These are phyloP conservation scores for Firmiana major DNA, from an alignment of 345 rosid species.

Conservation along the genomic window DNA sequence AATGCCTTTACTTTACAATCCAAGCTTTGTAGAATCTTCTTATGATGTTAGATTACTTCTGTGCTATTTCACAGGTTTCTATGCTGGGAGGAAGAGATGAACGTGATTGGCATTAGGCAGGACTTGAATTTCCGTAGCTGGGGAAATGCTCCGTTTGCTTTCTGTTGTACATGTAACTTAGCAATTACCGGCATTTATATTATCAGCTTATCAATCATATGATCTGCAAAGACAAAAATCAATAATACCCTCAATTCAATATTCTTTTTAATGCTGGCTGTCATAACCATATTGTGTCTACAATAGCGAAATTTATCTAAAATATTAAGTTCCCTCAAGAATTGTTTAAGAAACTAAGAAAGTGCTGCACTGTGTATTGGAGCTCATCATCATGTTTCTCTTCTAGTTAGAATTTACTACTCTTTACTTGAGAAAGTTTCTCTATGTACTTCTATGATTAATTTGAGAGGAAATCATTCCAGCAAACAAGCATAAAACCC, in stretches of 20 bases:
- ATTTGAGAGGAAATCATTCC: too few relatives aligned
- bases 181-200: background rate
- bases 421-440: too few relatives aligned
- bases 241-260: background rate
- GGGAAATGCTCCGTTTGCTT: background rate
- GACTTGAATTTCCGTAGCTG: background rate
- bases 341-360: too few relatives aligned
- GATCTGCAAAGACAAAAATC: background rate
- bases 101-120: background rate
- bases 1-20: background rate
- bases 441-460: too few relatives aligned
- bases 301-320: too few relatives aligned
- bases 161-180: background rate
- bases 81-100: background rate
- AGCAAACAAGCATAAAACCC: too few relatives aligned
- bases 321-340: too few relatives aligned
- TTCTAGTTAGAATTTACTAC: too few relatives aligned
- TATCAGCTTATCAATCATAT: background rate
- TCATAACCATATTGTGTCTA: background rate
- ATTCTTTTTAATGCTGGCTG: background rate
- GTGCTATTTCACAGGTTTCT: background rate
- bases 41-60: background rate
- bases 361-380: too few relatives aligned
- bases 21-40: background rate
- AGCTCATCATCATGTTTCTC: too few relatives aligned